Conservation (phyloP, 495 filamentous ascomycete genomes). For the Lasiosphaeris hirsuta region DNA sequence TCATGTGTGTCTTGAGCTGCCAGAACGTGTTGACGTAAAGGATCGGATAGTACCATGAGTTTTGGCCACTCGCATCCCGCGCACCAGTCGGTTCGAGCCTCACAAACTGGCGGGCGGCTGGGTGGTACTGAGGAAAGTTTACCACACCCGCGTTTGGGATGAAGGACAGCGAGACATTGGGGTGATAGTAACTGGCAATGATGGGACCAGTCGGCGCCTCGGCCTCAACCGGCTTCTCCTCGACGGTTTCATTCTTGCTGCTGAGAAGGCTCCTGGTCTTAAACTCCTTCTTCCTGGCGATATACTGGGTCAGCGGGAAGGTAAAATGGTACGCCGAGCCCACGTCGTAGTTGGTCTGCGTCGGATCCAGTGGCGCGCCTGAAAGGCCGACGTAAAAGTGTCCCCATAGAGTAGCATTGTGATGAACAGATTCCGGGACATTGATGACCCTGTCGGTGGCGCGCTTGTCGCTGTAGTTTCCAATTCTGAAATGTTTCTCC, state of each 20-base stretch:
- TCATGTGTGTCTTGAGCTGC: constrained; percentile 91
- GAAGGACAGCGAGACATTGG: constrained; percentile 86
- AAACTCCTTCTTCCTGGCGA: constrained; percentile 82
- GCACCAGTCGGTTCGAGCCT: constrained; percentile 69
- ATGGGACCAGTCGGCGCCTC: constrained; percentile 55
- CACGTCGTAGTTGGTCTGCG: constrained; percentile 64
- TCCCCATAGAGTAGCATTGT: constrained; percentile 90
- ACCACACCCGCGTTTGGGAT: constrained; percentile 75
- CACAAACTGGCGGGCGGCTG: constrained; percentile 71
- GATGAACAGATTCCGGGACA: constrained; percentile 76
- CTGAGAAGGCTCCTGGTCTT: constrained; percentile 89
- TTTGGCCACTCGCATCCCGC: constrained; percentile 76
- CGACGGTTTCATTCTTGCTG: constrained; percentile 47
- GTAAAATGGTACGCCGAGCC: constrained; percentile 76
- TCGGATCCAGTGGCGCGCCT: constrained; percentile 72
- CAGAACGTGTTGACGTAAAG: constrained; percentile 94
- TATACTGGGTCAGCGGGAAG: constrained; percentile 81
- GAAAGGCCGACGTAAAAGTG: constrained; percentile 84
- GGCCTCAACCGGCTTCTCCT: constrained; percentile 39
- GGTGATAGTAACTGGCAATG: constrained; percentile 86
- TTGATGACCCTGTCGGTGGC: constrained; percentile 72
- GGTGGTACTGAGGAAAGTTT: constrained; percentile 63
- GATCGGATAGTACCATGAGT: constrained; percentile 94
- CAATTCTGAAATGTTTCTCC: constrained; percentile 78
- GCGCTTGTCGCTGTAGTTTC: constrained; percentile 75